A percentile compares a stretch with the other conserved stretches of the same genome.
phyloP scores from a whole-genome alignment of 805 yeast species.

The Zygosaccharomyces siamensis region DNA sequence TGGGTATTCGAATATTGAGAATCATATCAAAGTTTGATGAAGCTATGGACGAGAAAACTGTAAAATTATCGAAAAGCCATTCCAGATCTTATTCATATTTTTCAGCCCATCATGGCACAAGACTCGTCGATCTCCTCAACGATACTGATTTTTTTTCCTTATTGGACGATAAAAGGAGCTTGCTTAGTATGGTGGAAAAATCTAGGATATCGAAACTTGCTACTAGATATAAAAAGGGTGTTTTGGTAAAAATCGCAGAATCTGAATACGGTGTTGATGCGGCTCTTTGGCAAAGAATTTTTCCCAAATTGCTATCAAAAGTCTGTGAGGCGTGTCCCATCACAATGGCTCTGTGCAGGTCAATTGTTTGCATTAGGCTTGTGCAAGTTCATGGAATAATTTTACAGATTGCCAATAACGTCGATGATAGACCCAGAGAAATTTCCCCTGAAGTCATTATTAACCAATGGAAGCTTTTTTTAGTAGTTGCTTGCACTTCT shows the following conservation, averaged over 20 bases:
- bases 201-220: slow-evolving; percentile 62
- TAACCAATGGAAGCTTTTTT: slow-evolving; percentile 83
- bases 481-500: slow-evolving; percentile 89
- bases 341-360: slow-evolving; percentile 88
- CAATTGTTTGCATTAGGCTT: slow-evolving; percentile 81
- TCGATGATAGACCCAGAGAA: slow-evolving; percentile 29
- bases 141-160: slow-evolving; percentile 61
- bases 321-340: slow-evolving; percentile 83
- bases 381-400: slow-evolving; percentile 79
- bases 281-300: slow-evolving; percentile 90
- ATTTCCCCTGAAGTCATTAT: slow-evolving; percentile 65
- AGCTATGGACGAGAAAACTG: slow-evolving; percentile 56
- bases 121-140: slow-evolving; percentile 73
- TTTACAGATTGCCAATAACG: slow-evolving; percentile 48
- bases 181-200: slow-evolving; percentile 69
- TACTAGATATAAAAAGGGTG: slow-evolving; percentile 52
- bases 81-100: slow-evolving; percentile 57
- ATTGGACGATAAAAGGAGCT: slow-evolving; percentile 46
- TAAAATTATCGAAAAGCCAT: slow-evolving; percentile 31
- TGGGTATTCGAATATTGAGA: slow-evolving; percentile 70
- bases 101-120: slow-evolving; percentile 73
- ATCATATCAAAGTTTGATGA: slow-evolving; percentile 85
- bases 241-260: slow-evolving; percentile 75
- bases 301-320: slow-evolving; percentile 66
- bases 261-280: slow-evolving; percentile 93